phyloP scores from a whole-genome alignment of 2,329 filamentous ascomycete genomes.

The Fusarium xyrophilum region DNA sequence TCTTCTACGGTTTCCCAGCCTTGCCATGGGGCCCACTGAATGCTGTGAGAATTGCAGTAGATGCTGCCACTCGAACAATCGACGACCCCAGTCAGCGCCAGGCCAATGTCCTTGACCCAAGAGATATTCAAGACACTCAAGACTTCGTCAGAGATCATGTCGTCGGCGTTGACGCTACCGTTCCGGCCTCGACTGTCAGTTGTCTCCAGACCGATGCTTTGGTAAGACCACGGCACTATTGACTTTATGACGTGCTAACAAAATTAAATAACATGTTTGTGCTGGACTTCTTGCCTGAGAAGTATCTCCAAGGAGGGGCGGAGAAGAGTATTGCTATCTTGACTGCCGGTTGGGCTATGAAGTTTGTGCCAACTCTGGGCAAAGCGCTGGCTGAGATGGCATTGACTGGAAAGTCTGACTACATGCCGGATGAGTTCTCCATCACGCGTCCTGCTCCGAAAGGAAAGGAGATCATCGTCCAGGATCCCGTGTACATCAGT shows the following conservation, averaged over 20 bases:
- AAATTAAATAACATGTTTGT: conserved; percentile 27
- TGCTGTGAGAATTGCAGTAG: conserved; percentile 22
- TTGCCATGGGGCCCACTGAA: conserved; percentile 25
- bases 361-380: conserved; percentile 26
- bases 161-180: conserved; percentile 14
- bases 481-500: not conserved
- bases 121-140: conserved; percentile 15
- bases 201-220: conserved; percentile 24
- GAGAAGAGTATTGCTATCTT: conserved; percentile 24
- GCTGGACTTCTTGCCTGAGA: conserved; percentile 24
- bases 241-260: not conserved
- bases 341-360: conserved; percentile 31
- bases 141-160: conserved; percentile 21
- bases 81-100: conserved; percentile 9
- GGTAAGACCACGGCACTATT: not conserved
- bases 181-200: conserved; percentile 16
- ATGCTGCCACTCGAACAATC: conserved; percentile 18
- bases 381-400: conserved; percentile 24
- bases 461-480: conserved; percentile 16
- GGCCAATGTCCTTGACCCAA: not conserved
- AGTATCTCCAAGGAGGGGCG: conserved; percentile 6
- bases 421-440: conserved; percentile 8
- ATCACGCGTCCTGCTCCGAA: conserved; percentile 10
- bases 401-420: conserved; percentile 13
- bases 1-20: conserved; percentile 26